These are phyloP conservation scores for Erysimum cheiri DNA, from an alignment of 441 rosid genomes.

Conservation along the genomic window DNA sequence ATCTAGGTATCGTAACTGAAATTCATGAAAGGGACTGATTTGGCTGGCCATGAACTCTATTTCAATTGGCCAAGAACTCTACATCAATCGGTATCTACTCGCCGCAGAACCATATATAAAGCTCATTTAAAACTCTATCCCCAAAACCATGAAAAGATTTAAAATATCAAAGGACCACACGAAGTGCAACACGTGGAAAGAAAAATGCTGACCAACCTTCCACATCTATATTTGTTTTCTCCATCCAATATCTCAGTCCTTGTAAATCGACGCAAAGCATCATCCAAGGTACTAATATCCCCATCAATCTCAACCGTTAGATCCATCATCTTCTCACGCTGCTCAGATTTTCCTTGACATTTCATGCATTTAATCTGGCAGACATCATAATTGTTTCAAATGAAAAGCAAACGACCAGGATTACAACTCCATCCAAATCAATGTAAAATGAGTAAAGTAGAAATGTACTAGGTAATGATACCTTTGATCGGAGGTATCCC, in stretches of 20 bases:
- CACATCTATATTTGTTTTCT: conserved; percentile 88
- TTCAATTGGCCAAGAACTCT: not conserved
- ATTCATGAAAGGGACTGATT: not conserved
- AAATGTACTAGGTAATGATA: conserved; percentile 36
- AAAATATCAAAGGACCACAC: conserved; percentile 13
- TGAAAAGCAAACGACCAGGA: conserved; percentile 29
- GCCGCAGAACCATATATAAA: conserved; percentile 14
- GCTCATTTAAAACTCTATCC: conserved; percentile 13
- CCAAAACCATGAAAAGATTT: conserved; percentile 1
- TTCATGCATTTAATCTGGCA: conserved; percentile 88
- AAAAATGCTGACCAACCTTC: conserved; percentile 62
- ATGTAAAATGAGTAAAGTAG: conserved; percentile 1
- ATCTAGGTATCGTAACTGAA: conserved; percentile 19
- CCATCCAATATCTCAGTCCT: conserved; percentile 92
- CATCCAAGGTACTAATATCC: conserved; percentile 82
- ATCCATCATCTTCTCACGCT: conserved; percentile 95
- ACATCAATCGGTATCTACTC: not conserved
- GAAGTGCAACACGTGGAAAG: conserved; percentile 18
- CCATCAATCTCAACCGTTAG: conserved; percentile 96
- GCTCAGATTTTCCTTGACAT: conserved; percentile 84
- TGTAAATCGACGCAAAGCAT: conserved; percentile 84
- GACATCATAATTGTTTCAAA: conserved; percentile 22
- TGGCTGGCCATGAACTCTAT: not conserved
- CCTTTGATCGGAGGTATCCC: conserved; percentile 94
- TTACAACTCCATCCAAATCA: conserved; percentile 25